Percentiles rank a stretch among this genome's conserved stretches.
These are phyloP conservation scores for Leucocoprinus birnbaumii DNA, from an alignment of 768 basidiomycete species.

Conservation along the genomic window DNA sequence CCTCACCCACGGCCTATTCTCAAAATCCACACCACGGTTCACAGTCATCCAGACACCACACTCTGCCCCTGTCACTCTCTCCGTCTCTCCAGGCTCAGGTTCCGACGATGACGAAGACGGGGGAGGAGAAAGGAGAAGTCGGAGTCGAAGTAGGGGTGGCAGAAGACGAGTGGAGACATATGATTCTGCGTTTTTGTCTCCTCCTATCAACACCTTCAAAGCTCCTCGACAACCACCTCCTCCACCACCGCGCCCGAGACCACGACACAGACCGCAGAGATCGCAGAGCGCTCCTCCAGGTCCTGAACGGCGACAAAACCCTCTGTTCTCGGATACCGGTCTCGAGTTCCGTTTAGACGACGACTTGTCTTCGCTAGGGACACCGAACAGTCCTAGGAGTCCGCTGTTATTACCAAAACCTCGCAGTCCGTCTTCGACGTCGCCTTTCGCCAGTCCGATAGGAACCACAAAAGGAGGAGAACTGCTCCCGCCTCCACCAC, in stretches of 20 bases:
- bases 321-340: no score
- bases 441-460: slow-evolving; percentile 14
- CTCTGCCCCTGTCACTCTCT: slow-evolving; percentile 21
- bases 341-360: background rate
- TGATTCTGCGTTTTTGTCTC: slow-evolving; percentile 40
- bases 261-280: slow-evolving; percentile 38
- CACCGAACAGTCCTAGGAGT: no score
- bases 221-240: slow-evolving; percentile 19
- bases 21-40: slow-evolving; percentile 16
- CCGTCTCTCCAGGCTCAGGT: slow-evolving; percentile 43
- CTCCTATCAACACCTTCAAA: slow-evolving; percentile 48
- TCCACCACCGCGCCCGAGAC: no score
- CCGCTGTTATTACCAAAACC: no score
- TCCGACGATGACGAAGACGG: slow-evolving; percentile 13
- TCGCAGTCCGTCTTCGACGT: no score
- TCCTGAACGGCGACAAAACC: slow-evolving; percentile 19
- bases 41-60: slow-evolving; percentile 8
- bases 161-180: background rate
- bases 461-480: slow-evolving; percentile 38
- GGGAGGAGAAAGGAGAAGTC: no score
- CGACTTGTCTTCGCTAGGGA: slow-evolving; percentile 11
- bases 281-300: slow-evolving; percentile 48
- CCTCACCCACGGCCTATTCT: slow-evolving; percentile 29
- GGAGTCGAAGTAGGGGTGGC: no score
- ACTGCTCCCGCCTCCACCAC: slow-evolving; percentile 58